These are phyloP conservation scores for Teunomyces pallodes DNA, from an alignment of 805 yeast species.

Conservation along the genomic window DNA sequence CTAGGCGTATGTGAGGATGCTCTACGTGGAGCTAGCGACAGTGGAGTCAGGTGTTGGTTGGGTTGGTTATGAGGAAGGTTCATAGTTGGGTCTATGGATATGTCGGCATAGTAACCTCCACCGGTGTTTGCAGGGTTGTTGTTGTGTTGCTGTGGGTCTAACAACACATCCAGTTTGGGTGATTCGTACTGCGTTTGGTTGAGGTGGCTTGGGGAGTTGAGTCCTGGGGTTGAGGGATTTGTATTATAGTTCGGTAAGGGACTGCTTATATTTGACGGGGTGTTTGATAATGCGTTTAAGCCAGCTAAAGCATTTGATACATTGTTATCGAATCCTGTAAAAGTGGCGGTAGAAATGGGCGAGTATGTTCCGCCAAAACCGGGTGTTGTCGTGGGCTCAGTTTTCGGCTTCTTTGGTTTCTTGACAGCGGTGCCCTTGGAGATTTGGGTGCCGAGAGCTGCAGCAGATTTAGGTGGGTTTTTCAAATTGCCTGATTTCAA, in stretches of 20 bases:
- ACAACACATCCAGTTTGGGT: constrained; percentile 18
- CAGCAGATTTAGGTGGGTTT: constrained; percentile 42
- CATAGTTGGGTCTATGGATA: constrained; percentile 44
- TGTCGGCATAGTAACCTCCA: constrained; percentile 45
- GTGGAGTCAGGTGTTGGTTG: constrained; percentile 23
- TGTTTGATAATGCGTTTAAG: constrained; percentile 39
- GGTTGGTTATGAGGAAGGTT: constrained; percentile 43
- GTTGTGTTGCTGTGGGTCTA: constrained; percentile 32
- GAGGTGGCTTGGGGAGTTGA: constrained; percentile 21
- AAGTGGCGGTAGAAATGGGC: constrained; percentile 34
- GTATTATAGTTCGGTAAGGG: constrained; percentile 23
- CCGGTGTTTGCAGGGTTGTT: constrained; percentile 26
- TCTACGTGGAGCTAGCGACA: constrained; percentile 23
- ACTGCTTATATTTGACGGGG: constrained; percentile 27
- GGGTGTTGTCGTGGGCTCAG: constrained; percentile 7
- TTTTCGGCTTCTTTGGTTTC: constrained; percentile 10
- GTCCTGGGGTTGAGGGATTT: constrained; percentile 20
- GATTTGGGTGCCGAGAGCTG: constrained; percentile 15
- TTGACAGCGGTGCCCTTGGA: constrained; percentile 8
- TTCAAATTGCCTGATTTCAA: constrained; percentile 43
- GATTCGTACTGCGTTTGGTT: constrained; percentile 19
- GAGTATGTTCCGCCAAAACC: constrained; percentile 32
- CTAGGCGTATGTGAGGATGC: constrained; percentile 19
- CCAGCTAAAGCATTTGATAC: constrained; percentile 44
- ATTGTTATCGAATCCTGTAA: constrained; percentile 40